Percentiles rank a stretch among this genome's conserved stretches.
Conservation (phyloP, 805 yeast species). For the Cyberlindnera veronae region DNA sequence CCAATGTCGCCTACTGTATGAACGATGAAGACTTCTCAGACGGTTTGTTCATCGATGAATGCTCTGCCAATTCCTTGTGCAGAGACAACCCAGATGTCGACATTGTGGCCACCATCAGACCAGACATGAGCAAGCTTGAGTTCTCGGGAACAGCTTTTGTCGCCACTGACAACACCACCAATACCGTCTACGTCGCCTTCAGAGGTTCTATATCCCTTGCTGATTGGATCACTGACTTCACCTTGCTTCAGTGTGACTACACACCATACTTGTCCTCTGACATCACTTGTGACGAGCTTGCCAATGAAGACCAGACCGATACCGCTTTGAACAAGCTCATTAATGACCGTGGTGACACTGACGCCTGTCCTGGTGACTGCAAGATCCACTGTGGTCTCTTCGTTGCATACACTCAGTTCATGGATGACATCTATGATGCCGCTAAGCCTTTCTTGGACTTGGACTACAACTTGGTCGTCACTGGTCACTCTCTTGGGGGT, state of each 20-base stretch:
- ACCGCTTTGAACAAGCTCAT: constrained; percentile 1
- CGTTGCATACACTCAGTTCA: constrained; percentile 33
- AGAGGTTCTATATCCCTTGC: constrained; percentile 59
- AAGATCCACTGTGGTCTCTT: constrained; percentile 64
- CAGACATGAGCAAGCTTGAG: constrained; percentile 29
- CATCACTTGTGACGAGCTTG: not conserved
- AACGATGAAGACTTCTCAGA: not conserved
- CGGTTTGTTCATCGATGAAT: not conserved
- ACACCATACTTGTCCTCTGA: constrained; percentile 4
- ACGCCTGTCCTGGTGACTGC: constrained; percentile 44
- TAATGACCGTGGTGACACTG: constrained; percentile 7
- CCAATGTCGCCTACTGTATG: constrained; percentile 6
- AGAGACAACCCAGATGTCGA: not conserved
- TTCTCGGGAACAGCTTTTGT: constrained; percentile 53
- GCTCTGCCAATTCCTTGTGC: constrained; percentile 1
- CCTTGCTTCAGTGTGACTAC: constrained; percentile 43
- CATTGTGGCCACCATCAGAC: constrained; percentile 10
- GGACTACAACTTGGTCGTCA: constrained; percentile 47
- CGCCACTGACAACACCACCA: constrained; percentile 42
- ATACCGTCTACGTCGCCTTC: constrained; percentile 47
- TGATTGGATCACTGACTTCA: constrained; percentile 63
- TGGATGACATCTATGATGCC: constrained; percentile 38
- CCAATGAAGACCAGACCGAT: not conserved
- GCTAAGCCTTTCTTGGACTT: constrained; percentile 34
- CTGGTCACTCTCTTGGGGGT: constrained; percentile 80